A percentile compares a stretch with the other conserved stretches of the same genome.
Conservation (phyloP, 2,329 filamentous ascomycete genomes). For the Colletotrichum gloeosporioides region DNA sequence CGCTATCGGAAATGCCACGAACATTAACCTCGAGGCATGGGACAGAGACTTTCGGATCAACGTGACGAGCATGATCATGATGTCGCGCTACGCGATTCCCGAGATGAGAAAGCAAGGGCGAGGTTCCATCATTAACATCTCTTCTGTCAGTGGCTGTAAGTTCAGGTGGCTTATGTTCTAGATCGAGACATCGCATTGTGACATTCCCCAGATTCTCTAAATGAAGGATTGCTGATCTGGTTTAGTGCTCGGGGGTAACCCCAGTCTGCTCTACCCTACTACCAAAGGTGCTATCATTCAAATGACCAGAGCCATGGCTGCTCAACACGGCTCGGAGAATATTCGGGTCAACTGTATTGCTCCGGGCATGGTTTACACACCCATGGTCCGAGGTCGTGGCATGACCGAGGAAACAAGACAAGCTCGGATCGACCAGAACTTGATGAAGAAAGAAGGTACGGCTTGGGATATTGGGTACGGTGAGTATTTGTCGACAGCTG, state of each 20-base stretch:
- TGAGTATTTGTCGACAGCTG: not conserved
- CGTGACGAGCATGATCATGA: conserved; percentile 69
- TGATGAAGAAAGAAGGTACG: conserved; percentile 30
- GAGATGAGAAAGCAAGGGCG: conserved; percentile 51
- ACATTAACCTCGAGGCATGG: conserved; percentile 31
- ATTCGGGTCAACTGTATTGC: conserved; percentile 57
- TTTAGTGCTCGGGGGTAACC: conserved; percentile 40
- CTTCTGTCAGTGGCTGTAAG: conserved; percentile 25
- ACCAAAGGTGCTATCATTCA: conserved; percentile 54
- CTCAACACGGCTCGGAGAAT: conserved; percentile 48
- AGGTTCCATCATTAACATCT: conserved; percentile 32
- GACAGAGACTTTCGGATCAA: conserved; percentile 51
- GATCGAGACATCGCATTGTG: not conserved
- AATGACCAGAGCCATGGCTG: conserved; percentile 58
- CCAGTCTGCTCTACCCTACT: conserved; percentile 50
- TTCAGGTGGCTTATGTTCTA: not conserved
- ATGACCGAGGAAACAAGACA: conserved; percentile 32
- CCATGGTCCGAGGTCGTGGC: conserved; percentile 28
- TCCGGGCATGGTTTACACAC: conserved; percentile 41
- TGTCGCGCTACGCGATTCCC: conserved; percentile 66
- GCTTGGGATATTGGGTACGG: conserved; percentile 33
- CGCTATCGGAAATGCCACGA: not conserved
- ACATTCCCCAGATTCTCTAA: accelerated
- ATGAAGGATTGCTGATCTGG: not conserved
- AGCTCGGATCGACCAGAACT: conserved; percentile 28